These are phyloP conservation scores for Rhodotorula toruloides DNA, from an alignment of 768 basidiomycete genomes.

Conservation along the genomic window DNA sequence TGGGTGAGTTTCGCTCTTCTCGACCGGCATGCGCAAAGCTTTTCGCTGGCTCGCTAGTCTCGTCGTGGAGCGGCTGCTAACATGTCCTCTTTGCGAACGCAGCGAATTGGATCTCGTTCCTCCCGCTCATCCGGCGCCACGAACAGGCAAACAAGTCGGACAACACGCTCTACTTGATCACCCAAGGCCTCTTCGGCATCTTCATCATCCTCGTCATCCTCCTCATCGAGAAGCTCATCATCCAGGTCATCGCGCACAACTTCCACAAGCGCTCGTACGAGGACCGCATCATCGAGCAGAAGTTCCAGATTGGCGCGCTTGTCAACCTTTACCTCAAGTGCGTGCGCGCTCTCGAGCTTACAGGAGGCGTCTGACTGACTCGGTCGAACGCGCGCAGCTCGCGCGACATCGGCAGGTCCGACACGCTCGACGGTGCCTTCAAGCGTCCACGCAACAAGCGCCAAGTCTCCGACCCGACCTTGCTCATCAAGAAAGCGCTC, in stretches of 20 bases:
- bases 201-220: slow-evolving; percentile 65
- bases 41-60: background rate
- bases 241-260: slow-evolving; percentile 65
- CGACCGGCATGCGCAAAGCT: background rate
- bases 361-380: background rate
- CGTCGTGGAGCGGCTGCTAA: background rate
- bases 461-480: slow-evolving; percentile 54
- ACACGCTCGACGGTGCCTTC: slow-evolving; percentile 56
- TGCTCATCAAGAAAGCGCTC: slow-evolving; percentile 64
- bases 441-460: slow-evolving; percentile 46
- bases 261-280: slow-evolving; percentile 50
- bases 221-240: slow-evolving; percentile 73
- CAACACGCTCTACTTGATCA: slow-evolving; percentile 55
- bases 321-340: slow-evolving; percentile 63
- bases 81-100: slow-evolving; percentile 49
- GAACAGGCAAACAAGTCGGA: slow-evolving; percentile 7
- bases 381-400: slow-evolving; percentile 51
- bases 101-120: slow-evolving; percentile 51
- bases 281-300: slow-evolving; percentile 79
- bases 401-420: slow-evolving; percentile 63
- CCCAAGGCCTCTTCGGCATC: slow-evolving; percentile 66
- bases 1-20: slow-evolving; percentile 14
- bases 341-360: background rate
- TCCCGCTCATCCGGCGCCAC: slow-evolving; percentile 57
- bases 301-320: slow-evolving; percentile 66